Percentiles rank a stretch among this genome's conserved stretches.
Conservation (phyloP, 495 filamentous ascomycete genomes). For the Hypoxylon lienhwacheense region DNA sequence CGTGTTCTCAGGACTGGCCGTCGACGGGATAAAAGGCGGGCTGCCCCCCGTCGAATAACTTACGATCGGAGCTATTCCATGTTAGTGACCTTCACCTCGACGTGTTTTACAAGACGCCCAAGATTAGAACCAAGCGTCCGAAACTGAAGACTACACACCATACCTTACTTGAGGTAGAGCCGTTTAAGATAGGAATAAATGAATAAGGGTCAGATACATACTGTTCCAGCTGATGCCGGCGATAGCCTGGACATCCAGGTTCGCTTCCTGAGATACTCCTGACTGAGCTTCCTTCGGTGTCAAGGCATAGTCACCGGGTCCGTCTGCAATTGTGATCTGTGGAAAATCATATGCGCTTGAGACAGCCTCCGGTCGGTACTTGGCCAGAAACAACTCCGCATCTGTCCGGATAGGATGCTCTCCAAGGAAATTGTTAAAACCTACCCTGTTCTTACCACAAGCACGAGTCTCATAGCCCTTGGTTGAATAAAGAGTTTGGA, state of each 20-base stretch:
- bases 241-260: conserved; percentile 72
- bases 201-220: conserved; percentile 1
- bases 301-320: conserved; percentile 35
- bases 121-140: too few relatives aligned
- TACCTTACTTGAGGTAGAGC: not conserved
- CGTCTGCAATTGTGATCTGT: conserved; percentile 46
- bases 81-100: too few relatives aligned
- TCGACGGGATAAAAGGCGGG: conserved; percentile 38
- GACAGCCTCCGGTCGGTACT: conserved; percentile 53
- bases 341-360: conserved; percentile 47
- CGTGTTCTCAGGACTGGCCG: conserved; percentile 48
- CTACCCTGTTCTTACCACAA: conserved; percentile 50
- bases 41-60: conserved; percentile 50
- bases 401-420: conserved; percentile 56
- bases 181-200: not conserved
- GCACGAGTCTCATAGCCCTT: conserved; percentile 51
- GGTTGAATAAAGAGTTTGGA: conserved; percentile 58
- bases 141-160: too few relatives aligned
- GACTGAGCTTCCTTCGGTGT: conserved; percentile 27
- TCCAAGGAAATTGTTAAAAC: conserved; percentile 53
- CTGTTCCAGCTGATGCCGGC: conserved; percentile 37
- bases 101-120: too few relatives aligned
- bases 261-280: conserved; percentile 61
- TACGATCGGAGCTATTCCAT: conserved; percentile 42
- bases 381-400: conserved; percentile 50